phyloP scores from a whole-genome alignment of 306 rosid species.

The Dryas drummondii region DNA sequence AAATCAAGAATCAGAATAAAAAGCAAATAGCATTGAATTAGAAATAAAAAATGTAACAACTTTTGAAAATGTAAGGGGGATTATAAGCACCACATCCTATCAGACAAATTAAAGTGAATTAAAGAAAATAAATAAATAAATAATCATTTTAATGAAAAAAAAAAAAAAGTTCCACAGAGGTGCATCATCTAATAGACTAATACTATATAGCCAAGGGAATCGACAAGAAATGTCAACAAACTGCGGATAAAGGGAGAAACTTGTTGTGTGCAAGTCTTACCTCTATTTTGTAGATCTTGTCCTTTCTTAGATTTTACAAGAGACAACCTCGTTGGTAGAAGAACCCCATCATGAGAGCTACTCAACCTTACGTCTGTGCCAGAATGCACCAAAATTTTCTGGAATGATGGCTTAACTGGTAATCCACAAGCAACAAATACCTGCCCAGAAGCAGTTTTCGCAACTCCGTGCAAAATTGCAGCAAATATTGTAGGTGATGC shows the following conservation, averaged over 20 bases:
- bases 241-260: background rate
- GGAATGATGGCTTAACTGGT: conserved; percentile 81
- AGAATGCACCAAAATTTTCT: conserved; percentile 59
- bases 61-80: background rate
- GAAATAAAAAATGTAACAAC: background rate
- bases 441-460: conserved; percentile 57
- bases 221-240: background rate
- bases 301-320: conserved; percentile 62
- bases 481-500: conserved; percentile 71
- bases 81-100: background rate
- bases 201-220: background rate
- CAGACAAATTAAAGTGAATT: background rate
- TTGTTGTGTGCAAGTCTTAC: conserved; percentile 27
- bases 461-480: conserved; percentile 62
- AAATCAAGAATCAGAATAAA: conserved; percentile 8
- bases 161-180: background rate
- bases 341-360: conserved; percentile 71
- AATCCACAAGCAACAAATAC: conserved; percentile 73
- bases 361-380: conserved; percentile 69
- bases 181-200: background rate
- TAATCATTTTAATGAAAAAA: background rate
- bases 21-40: conserved; percentile 3
- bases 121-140: background rate
- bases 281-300: conserved; percentile 45
- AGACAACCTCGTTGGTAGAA: conserved; percentile 65